phyloP scores from a whole-genome alignment of 1,139 yeast genomes.

The Saccharomyces hybrid region DNA sequence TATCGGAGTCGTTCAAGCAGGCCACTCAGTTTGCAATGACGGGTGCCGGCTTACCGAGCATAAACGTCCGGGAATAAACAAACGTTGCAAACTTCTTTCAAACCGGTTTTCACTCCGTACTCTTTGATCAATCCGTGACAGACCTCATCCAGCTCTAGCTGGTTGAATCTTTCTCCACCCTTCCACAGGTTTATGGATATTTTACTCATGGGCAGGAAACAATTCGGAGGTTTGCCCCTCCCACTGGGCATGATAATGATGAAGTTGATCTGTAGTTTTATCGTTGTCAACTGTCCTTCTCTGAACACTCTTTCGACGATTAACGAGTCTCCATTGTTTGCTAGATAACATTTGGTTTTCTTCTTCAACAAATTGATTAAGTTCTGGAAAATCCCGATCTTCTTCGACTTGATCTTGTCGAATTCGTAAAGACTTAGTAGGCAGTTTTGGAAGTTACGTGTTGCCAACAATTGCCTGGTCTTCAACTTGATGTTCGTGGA shows the following conservation, averaged over 20 bases:
- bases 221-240: background rate
- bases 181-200: background rate
- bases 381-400: background rate
- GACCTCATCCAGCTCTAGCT: background rate
- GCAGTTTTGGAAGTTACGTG: constrained; percentile 1
- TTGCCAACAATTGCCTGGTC: background rate
- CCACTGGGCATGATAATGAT: background rate
- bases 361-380: background rate
- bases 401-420: constrained; percentile 2
- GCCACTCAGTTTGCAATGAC: background rate
- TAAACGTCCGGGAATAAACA: constrained; percentile 6
- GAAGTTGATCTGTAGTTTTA: constrained; percentile 2
- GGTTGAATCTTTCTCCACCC: background rate
- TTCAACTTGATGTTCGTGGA: background rate
- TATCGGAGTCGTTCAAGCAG: background rate
- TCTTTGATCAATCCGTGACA: constrained; percentile 2
- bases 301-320: background rate
- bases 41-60: background rate
- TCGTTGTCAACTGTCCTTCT: background rate
- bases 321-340: background rate
- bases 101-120: constrained; percentile 3
- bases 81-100: constrained; percentile 3
- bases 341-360: background rate
- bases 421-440: constrained; percentile 2
- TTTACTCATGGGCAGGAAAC: background rate